These are phyloP conservation scores for Trichoderma erinaceum DNA, from an alignment of 495 filamentous ascomycete genomes.

Conservation along the genomic window DNA sequence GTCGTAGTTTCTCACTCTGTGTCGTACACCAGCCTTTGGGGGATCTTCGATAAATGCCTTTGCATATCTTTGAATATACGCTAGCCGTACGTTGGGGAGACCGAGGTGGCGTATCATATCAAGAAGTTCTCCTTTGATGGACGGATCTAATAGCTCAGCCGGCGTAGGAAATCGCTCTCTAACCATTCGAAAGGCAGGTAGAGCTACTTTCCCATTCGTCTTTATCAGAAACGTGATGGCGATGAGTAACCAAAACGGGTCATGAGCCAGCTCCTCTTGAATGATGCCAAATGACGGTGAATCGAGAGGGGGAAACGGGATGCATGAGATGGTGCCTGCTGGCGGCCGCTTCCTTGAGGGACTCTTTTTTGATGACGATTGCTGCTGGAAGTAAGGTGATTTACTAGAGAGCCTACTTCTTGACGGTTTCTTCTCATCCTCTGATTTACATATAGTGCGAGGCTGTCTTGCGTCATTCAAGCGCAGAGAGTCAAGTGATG, in stretches of 20 bases:
- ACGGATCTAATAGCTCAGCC: conserved; percentile 54
- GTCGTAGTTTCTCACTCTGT: conserved; percentile 66
- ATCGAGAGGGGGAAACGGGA: conserved; percentile 65
- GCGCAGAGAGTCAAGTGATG: background rate
- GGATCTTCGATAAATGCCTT: conserved; percentile 61
- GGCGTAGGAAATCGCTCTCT: conserved; percentile 64
- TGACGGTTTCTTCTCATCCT: background rate
- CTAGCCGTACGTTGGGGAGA: conserved; percentile 50
- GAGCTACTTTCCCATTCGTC: conserved; percentile 65
- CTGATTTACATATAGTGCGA: background rate
- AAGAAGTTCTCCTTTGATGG: conserved; percentile 47
- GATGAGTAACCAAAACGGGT: conserved; percentile 68
- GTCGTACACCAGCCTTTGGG: conserved; percentile 53
- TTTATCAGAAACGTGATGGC: conserved; percentile 79
- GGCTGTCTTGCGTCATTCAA: background rate
- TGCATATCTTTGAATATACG: conserved; percentile 57
- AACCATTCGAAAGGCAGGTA: conserved; percentile 68
- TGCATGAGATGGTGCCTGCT: conserved; percentile 51
- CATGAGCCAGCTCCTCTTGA: conserved; percentile 67
- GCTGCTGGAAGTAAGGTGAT: conserved; percentile 1
- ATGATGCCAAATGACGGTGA: conserved; percentile 65
- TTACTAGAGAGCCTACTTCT: background rate
- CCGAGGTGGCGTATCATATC: conserved; percentile 66
- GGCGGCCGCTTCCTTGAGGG: conserved; percentile 27
- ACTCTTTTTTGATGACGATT: background rate